These are phyloP conservation scores for Alternaria postmessia DNA, from an alignment of 2,329 filamentous ascomycete species.

Conservation along the genomic window DNA sequence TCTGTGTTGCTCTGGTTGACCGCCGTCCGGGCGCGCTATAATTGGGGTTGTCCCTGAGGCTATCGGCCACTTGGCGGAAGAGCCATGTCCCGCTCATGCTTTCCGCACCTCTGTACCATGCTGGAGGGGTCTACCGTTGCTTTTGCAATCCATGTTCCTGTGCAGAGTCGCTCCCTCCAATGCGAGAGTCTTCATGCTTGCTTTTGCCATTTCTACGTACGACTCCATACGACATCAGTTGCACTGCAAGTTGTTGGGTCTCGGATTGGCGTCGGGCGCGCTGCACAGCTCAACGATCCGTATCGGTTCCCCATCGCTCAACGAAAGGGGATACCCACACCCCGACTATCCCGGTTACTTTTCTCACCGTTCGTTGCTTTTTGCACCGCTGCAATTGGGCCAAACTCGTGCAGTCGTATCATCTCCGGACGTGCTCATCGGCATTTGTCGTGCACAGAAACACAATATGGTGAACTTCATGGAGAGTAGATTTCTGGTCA, in stretches of 20 bases:
- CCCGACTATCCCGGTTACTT: constrained; percentile 15
- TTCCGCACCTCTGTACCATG: constrained; percentile 3
- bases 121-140: background rate
- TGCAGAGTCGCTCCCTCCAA: background rate
- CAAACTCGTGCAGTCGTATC: background rate
- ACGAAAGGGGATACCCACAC: constrained; percentile 12
- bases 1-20: constrained; percentile 31
- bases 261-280: constrained; percentile 8
- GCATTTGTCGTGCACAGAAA: background rate
- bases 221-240: background rate
- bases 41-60: constrained; percentile 24
- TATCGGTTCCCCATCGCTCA: constrained; percentile 32
- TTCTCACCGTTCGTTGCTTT: constrained; percentile 12
- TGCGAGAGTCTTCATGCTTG: background rate
- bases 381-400: constrained; percentile 6
- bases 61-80: constrained; percentile 14
- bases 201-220: background rate
- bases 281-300: constrained; percentile 22
- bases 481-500: constrained; percentile 16
- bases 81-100: constrained; percentile 6
- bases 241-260: constrained; percentile 7
- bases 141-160: constrained; percentile 5
- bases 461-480: constrained; percentile 1
- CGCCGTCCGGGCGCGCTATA: constrained; percentile 25
- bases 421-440: constrained; percentile 7